A percentile compares a stretch with the other conserved stretches of the same genome.
phyloP scores from a whole-genome alignment of 345 rosid species.

The Syzygium aqueum region DNA sequence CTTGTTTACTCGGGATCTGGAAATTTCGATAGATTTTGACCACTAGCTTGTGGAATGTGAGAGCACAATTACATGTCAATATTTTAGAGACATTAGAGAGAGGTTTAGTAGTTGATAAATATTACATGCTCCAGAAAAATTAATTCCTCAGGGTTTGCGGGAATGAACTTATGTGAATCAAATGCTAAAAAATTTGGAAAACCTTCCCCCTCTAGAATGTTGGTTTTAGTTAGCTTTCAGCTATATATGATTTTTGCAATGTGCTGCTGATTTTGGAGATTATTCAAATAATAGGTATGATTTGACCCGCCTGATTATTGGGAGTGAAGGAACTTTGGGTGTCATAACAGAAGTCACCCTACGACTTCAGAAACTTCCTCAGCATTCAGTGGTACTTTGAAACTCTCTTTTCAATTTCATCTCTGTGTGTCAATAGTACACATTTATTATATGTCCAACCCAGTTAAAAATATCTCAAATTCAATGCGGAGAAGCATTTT shows the following conservation, averaged over 20 bases:
- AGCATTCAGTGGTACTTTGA: constrained; percentile 71
- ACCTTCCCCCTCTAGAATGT: not conserved
- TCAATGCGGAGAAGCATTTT: not conserved
- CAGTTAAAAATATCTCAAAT: not conserved
- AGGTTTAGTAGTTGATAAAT: not conserved
- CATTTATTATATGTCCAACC: not conserved
- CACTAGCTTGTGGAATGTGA: not conserved
- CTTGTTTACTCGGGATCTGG: not conserved
- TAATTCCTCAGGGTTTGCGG: not conserved
- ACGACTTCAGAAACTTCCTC: constrained; percentile 84
- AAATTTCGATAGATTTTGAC: not conserved
- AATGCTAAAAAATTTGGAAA: not conserved
- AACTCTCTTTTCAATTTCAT: not conserved
- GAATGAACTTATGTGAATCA: not conserved
- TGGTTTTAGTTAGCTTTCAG: not conserved
- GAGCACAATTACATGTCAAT: not conserved
- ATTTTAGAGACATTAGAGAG: not conserved
- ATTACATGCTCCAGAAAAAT: not conserved
- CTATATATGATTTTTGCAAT: not conserved
- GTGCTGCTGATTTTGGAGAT: not conserved
- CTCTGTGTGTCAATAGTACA: not conserved
- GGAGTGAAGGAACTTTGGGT: constrained; percentile 96
- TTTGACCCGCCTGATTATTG: constrained; percentile 79
- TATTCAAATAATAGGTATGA: constrained; percentile 48
- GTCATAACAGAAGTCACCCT: constrained; percentile 82